Base-by-base conservation (phyloP, 2,329 filamentous ascomycete species). In the Xylaria sp. region DNA sequence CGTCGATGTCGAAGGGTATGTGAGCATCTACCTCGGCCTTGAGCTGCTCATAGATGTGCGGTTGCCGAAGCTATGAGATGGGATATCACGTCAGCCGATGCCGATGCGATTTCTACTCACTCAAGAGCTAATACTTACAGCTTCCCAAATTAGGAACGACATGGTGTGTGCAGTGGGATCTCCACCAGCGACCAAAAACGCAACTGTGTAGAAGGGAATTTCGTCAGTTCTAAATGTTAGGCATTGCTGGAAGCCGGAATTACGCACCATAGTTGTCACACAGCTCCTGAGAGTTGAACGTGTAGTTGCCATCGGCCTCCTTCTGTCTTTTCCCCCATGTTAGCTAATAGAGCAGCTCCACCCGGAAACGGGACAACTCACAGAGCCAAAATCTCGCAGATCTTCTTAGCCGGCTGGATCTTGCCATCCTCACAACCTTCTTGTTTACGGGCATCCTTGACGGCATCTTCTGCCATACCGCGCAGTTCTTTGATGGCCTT, bases 261-360 rank as follows among this genome's bases (percentile, higher is more conserved):
- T 58, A 6, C 60, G 6, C 58, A 60, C 60, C 60, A n/a, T 62
- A 62, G 49, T 62, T 62, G 42, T 62, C 60, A 47, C 58, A 60
- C 35, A 62, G 54, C 42, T 62, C 60, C 19, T 62, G 54, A 13
- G 58, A 52, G 46, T 60, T 62, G 52, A 62, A 62, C 9, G 60
- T 62, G 37, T 62, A 62, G 23, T 55, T 60, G 50, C 60, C 60
- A 37, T 62, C 60, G n/a, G 55, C 58, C 7, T 62, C 60, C 42
- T 52, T 55, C 18, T 62, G 60, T n/a, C 60, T 62, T 18, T 50
- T 16, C 11, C 2, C 2, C 30, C n/a, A 30, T 37, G 18, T 60
- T 46, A 62, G 39, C 39, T 10, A 30, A 10, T 18, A 1, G 35
- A 10, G n/a, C 42, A 6, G 9, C 11, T 16, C 5, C 13, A 23